phyloP scores from a whole-genome alignment of 495 filamentous ascomycete species.

The Chaetomidium leptoderma region DNA sequence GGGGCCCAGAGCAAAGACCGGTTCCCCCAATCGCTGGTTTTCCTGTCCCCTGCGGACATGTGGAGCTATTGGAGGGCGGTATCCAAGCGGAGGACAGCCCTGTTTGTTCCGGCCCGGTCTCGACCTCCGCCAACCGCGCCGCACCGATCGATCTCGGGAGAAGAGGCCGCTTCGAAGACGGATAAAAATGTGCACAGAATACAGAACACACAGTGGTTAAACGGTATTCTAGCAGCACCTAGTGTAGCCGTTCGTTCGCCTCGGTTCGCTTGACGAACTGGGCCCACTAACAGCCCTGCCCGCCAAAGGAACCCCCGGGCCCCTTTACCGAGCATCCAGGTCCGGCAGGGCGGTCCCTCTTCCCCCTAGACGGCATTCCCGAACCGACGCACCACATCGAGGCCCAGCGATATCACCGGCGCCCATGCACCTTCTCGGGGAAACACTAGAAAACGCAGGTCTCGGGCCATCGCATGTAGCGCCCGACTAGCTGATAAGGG shows the following conservation, averaged over 20 bases:
- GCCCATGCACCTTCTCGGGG: neutral
- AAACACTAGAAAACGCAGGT: neutral
- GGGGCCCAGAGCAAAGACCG: neutral
- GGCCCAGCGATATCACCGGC: neutral
- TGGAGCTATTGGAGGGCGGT: neutral
- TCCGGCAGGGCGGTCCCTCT: neutral
- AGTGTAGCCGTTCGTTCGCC: no score
- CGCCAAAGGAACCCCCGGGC: neutral
- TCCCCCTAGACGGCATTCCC: neutral
- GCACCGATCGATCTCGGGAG: neutral
- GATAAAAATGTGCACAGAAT: neutral
- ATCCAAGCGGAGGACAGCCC: conserved; percentile 5
- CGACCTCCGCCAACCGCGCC: neutral
- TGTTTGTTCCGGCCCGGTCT: neutral
- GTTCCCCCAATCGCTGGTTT: conserved; percentile 1
- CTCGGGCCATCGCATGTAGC: neutral
- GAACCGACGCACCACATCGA: neutral
- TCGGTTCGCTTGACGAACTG: neutral
- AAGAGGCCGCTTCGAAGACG: neutral
- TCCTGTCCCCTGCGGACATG: neutral
- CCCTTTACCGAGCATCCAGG: neutral
- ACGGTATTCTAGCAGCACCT: neutral
- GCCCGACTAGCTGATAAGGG: neutral
- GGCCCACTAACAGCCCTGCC: neutral
- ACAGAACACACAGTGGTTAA: neutral